These are phyloP conservation scores for Erythrobasidium hasegawianum DNA, from an alignment of 1,284 basidiomycete genomes.

Conservation along the genomic window DNA sequence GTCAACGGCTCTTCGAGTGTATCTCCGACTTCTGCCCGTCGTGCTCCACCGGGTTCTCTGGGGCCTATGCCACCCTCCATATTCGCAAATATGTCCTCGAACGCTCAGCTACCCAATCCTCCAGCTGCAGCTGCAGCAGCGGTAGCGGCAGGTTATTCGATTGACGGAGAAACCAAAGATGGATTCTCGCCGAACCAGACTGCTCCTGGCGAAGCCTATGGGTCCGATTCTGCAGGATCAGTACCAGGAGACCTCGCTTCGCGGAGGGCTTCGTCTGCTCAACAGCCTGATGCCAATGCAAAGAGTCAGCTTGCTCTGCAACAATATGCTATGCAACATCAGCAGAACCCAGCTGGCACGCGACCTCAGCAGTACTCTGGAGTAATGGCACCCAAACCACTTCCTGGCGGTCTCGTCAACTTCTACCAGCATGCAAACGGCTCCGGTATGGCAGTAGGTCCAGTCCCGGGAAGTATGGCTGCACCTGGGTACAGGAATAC, in stretches of 20 bases:
- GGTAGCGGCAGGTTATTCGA: constrained; percentile 21
- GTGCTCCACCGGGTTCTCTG: constrained; percentile 18
- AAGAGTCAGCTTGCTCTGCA: background rate
- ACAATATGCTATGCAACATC: constrained; percentile 11
- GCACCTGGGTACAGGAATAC: constrained; percentile 9
- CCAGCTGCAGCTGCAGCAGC: constrained; percentile 30
- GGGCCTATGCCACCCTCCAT: constrained; percentile 33
- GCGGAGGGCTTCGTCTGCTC: background rate
- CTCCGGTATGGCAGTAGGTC: background rate
- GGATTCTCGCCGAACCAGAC: background rate
- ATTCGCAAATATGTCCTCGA: constrained; percentile 26
- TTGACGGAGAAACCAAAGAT: constrained; percentile 6
- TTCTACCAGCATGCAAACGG: constrained; percentile 22
- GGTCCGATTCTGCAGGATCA: background rate
- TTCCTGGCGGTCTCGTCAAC: constrained; percentile 25
- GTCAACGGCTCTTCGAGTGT: constrained; percentile 7
- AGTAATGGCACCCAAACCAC: constrained; percentile 9
- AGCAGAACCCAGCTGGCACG: background rate
- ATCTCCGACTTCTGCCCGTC: constrained; percentile 23
- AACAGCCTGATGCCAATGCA: background rate
- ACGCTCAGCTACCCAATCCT: constrained; percentile 24
- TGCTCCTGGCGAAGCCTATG: background rate
- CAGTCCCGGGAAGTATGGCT: background rate
- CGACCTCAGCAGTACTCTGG: background rate
- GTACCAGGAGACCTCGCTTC: background rate